Conservation (phyloP, 306 rosid genomes). For the Trifolium pratense region DNA sequence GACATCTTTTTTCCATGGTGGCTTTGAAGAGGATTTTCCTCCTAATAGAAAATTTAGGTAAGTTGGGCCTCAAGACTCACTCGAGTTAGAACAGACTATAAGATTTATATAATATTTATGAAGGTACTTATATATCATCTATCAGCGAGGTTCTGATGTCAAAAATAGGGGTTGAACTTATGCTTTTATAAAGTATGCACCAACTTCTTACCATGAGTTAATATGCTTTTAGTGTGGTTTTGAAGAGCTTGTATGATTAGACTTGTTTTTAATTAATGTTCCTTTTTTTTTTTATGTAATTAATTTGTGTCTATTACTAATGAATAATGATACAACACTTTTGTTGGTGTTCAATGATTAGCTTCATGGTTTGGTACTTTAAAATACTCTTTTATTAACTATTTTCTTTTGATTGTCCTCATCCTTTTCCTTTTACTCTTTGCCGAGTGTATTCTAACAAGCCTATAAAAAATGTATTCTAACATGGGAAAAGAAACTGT, state of each 20-base stretch:
- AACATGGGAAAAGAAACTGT: no score
- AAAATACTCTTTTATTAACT: not conserved
- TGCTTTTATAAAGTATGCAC: no score
- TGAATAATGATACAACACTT: not conserved
- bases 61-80: no score
- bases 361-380: constrained; percentile 5
- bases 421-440: not conserved
- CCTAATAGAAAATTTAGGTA: no score
- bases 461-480: no score
- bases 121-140: no score
- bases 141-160: no score
- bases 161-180: no score
- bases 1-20: constrained; percentile 5
- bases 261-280: not conserved
- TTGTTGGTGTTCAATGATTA: not conserved
- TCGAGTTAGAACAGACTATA: no score
- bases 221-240: not conserved
- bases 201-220: no score
- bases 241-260: not conserved
- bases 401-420: not conserved
- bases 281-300: not conserved
- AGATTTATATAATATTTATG: no score
- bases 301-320: not conserved
- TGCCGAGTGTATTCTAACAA: not conserved
- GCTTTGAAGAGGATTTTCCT: no score